These are phyloP conservation scores for Dactylellina parvicollis DNA, from an alignment of 2,329 filamentous ascomycete genomes.

Conservation along the genomic window DNA sequence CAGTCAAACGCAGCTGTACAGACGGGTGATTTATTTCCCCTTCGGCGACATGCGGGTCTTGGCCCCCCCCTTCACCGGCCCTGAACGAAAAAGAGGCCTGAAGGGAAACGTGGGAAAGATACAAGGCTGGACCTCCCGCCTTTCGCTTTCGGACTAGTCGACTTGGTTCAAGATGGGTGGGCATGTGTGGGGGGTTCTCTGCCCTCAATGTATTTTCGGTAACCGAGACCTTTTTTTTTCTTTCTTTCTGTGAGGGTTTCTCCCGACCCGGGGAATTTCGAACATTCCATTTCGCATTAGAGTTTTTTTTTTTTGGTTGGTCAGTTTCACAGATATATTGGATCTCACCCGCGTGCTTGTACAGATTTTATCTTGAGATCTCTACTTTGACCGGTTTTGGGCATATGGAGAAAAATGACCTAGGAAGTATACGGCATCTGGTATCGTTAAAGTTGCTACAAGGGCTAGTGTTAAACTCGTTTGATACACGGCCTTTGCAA, in stretches of 20 bases:
- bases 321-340: not conserved
- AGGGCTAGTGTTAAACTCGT: not conserved
- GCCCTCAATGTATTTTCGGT: not conserved
- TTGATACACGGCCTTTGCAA: not conserved
- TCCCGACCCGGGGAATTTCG: constrained; percentile 22
- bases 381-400: not conserved
- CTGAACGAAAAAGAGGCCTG: not conserved
- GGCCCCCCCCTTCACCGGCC: not conserved
- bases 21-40: constrained; percentile 23
- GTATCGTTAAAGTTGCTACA: not conserved
- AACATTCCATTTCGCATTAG: constrained; percentile 1
- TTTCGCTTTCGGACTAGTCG: constrained; percentile 39
- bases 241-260: not conserved
- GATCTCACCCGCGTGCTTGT: not conserved
- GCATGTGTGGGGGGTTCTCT: constrained; percentile 28
- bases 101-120: constrained; percentile 18
- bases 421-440: constrained; percentile 16
- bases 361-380: not conserved
- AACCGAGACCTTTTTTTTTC: not conserved
- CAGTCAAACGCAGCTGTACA: not conserved
- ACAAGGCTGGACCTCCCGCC: constrained; percentile 28
- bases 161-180: not conserved
- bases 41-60: constrained; percentile 42
- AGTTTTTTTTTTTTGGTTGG: not conserved
- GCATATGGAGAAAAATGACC: not conserved